Conservation (phyloP, 2,329 filamentous ascomycete genomes). For the Pezicula carpinea region DNA sequence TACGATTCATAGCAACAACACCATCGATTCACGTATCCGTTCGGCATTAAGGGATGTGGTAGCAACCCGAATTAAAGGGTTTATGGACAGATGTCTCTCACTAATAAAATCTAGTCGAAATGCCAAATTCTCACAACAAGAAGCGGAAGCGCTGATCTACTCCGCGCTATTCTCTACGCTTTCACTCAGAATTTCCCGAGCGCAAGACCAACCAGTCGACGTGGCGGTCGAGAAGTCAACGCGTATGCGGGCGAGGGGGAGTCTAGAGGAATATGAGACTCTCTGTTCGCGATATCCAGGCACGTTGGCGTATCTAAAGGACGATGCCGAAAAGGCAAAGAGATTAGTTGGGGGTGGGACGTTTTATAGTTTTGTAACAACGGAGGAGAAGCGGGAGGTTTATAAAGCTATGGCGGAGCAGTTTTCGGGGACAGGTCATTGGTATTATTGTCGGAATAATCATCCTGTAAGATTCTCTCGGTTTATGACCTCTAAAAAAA, state of each 20-base stretch:
- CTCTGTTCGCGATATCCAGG: neutral
- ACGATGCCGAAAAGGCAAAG: neutral
- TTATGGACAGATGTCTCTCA: neutral
- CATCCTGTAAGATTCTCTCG: slow-evolving; percentile 35
- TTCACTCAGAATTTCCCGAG: neutral
- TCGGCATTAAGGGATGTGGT: neutral
- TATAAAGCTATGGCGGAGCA: slow-evolving; percentile 44
- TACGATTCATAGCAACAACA: slow-evolving; percentile 1
- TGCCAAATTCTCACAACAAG: neutral
- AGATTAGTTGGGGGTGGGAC: slow-evolving; percentile 6
- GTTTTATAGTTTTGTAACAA: slow-evolving; percentile 43
- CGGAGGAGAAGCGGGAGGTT: slow-evolving; percentile 44
- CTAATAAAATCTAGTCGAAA: neutral
- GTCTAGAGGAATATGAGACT: neutral
- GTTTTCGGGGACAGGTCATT: slow-evolving; percentile 36
- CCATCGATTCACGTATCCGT: slow-evolving; percentile 3
- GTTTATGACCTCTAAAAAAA: neutral
- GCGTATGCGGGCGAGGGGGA: neutral
- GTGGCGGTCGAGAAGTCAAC: neutral
- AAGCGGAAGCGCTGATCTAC: neutral
- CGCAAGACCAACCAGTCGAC: neutral
- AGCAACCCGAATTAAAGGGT: neutral
- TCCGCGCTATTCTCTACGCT: neutral
- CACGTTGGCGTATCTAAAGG: neutral
- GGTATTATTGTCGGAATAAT: slow-evolving; percentile 53